Evolutionary conservation across 352 stramenopile species (phyloP).

Genomic region (Hyphochytrium catenoides): DNA sequence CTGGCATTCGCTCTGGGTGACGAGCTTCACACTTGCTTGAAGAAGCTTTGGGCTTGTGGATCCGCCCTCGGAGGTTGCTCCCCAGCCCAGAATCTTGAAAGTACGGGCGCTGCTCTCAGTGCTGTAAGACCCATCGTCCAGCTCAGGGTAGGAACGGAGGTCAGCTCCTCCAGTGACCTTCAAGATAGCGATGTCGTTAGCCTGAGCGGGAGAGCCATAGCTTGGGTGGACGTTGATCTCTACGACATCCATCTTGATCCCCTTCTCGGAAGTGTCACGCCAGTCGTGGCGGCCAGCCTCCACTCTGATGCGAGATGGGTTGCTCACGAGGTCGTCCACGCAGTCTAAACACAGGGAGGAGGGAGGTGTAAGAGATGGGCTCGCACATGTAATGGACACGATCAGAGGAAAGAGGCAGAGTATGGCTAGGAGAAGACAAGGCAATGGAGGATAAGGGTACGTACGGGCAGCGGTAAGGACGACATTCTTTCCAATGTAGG

Average conservation of each 20-base stretch:
- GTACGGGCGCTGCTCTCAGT: not conserved
- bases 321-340: no score
- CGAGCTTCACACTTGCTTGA: slow-evolving; percentile 17
- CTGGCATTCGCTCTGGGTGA: slow-evolving; percentile 18
- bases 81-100: slow-evolving; percentile 12
- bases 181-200: slow-evolving; percentile 29
- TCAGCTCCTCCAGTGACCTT: slow-evolving; percentile 18
- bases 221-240: slow-evolving; percentile 23
- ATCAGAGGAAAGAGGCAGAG: no score
- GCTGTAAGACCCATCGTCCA: slow-evolving; percentile 19
- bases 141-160: slow-evolving; percentile 22
- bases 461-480: no score
- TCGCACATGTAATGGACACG: no score
- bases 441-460: no score
- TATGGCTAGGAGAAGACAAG: no score
- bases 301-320: no score
- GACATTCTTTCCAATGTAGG: no score
- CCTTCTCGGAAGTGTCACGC: no score
- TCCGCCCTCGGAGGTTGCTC: slow-evolving; percentile 12
- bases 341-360: no score
- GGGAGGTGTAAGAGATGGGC: no score
- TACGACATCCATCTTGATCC: slow-evolving; percentile 22
- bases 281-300: no score
- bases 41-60: slow-evolving; percentile 13
- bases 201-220: slow-evolving; percentile 15